phyloP scores from a whole-genome alignment of 163 green algal species.

The Volvox carteri region DNA sequence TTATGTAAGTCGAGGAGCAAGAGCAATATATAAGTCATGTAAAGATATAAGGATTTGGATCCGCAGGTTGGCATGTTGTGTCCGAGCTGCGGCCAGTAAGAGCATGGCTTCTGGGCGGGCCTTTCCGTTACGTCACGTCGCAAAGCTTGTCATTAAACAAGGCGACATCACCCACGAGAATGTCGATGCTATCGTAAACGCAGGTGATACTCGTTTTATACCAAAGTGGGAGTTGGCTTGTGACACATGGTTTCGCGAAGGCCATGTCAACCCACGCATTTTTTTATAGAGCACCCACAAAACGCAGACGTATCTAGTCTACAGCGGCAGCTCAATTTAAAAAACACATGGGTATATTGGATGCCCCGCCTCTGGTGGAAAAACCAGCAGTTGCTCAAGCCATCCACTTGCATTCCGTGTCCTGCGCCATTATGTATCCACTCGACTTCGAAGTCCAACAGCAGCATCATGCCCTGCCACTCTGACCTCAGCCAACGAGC shows the following conservation, averaged over 20 bases:
- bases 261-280: too few relatives aligned
- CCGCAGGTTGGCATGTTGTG: constrained; percentile 15
- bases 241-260: too few relatives aligned
- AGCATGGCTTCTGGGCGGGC: not conserved
- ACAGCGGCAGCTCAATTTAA: too few relatives aligned
- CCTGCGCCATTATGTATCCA: too few relatives aligned
- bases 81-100: not conserved
- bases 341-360: too few relatives aligned
- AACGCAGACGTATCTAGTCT: too few relatives aligned
- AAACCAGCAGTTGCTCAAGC: too few relatives aligned
- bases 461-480: not conserved
- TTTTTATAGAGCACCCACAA: too few relatives aligned
- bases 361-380: too few relatives aligned
- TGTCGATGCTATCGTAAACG: constrained; percentile 91
- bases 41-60: not conserved
- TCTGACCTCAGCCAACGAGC: constrained; percentile 74
- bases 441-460: too few relatives aligned
- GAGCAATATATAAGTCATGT: not conserved
- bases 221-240: not conserved
- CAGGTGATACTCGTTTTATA: constrained; percentile 67
- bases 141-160: constrained; percentile 39
- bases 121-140: not conserved
- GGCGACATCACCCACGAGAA: constrained; percentile 82
- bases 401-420: too few relatives aligned
- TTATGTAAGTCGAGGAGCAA: constrained; percentile 20